These are phyloP conservation scores for Dendrobium huoshanense DNA, from an alignment of 106 monocot genomes.

Conservation along the genomic window DNA sequence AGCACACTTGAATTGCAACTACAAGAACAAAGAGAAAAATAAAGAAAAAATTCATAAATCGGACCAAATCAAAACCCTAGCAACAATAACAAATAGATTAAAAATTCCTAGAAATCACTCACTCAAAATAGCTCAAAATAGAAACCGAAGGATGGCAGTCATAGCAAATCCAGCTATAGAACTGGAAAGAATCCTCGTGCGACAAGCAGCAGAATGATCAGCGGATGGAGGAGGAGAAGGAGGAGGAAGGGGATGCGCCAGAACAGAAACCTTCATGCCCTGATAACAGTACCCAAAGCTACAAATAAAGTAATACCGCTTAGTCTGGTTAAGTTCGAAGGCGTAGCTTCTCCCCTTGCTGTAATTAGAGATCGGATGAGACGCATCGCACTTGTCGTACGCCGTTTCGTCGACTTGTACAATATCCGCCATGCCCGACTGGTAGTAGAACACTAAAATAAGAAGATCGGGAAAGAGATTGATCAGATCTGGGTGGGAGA, in stretches of 20 bases:
- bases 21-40: neutral
- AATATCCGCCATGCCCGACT: slow-evolving; percentile 48
- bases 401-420: slow-evolving; percentile 50
- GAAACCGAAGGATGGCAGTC: slow-evolving; percentile 17
- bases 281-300: slow-evolving; percentile 65
- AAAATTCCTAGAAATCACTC: neutral
- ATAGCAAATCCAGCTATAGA: slow-evolving; percentile 4
- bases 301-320: slow-evolving; percentile 64
- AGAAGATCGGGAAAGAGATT: neutral
- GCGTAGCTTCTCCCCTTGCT: slow-evolving; percentile 70
- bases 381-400: slow-evolving; percentile 64
- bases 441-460: slow-evolving; percentile 58
- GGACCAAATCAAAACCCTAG: neutral
- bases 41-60: neutral
- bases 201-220: slow-evolving; percentile 4
- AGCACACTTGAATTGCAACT: neutral
- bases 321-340: slow-evolving; percentile 58
- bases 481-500: neutral
- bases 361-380: slow-evolving; percentile 60
- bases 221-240: slow-evolving; percentile 41
- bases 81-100: neutral
- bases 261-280: slow-evolving; percentile 54
- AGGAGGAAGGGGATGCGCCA: slow-evolving; percentile 36
- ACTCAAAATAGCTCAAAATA: slow-evolving; percentile 7
- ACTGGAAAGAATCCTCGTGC: neutral